Evolutionary conservation across 352 stramenopile genomes (phyloP), one percentile per base, ranked within the genome.

Genomic region (Globisporangium parvum): DNA sequence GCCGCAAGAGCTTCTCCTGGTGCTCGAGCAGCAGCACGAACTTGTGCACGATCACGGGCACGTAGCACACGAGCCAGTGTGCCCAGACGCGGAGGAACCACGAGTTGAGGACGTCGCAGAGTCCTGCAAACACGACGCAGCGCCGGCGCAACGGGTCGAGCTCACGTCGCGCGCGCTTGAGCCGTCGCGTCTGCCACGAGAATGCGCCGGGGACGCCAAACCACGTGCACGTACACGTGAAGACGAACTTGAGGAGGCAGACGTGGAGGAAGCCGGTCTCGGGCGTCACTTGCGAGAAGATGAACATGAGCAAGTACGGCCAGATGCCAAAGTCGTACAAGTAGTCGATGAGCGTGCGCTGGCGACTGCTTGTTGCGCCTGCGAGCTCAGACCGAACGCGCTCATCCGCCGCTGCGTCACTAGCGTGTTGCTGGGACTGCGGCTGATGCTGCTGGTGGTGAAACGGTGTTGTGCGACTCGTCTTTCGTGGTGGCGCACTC

Each of bases 241-340:
- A 89, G 17, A 79, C 18, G 46, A 88, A 75, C 69, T 92, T 92
- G 58, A 86, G 52, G 17, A 41, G 39, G 46, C 74, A 88, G 17
- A 81, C 76, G 15, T 65, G 67, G 8, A 86, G 51, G 23, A 88
- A 69, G 24, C 66, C 58, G 9, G 74, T 58, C 24, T 71, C 65
- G 0, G 63, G 41, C 2, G 73, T 75, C 20, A 77, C 52, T 41
- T 75, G 66, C 18, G 67, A 66, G 47, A 88, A 85, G 47, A 87
- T 62, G 66, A 77, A 64, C 31, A 79, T 55, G 41, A 88, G 57
- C 40, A 89, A 41, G 61, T 86, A 89, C 58, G 82, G 79, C 82
- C 82, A 92, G 47, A 92, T 80, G 44, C 59, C 62, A 51, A 87
- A 77, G 58, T 84, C 75, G 66, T 87, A 80, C 40, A 91, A 50